phyloP scores from a whole-genome alignment of 1,139 yeast genomes.

The Hyphopichia khmerensis region DNA sequence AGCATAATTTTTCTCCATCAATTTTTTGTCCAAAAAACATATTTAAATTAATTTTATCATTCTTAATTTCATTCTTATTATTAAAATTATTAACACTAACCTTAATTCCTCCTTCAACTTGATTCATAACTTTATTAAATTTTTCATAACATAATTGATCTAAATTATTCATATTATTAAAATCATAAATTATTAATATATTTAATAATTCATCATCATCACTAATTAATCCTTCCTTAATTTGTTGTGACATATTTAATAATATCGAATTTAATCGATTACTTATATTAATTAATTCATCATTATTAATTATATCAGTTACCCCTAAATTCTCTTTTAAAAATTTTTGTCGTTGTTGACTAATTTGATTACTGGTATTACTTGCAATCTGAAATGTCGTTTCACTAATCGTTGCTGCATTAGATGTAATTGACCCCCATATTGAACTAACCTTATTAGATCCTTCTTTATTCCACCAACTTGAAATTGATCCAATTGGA shows the following conservation, averaged over 20 bases:
- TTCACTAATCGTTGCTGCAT: slow-evolving; percentile 43
- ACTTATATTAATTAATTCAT: slow-evolving; percentile 29
- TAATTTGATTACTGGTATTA: slow-evolving; percentile 42
- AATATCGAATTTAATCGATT: slow-evolving; percentile 36
- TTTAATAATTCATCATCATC: slow-evolving; percentile 58
- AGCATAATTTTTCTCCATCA: slow-evolving; percentile 88
- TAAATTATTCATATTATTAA: slow-evolving; percentile 66
- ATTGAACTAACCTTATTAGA: slow-evolving; percentile 68
- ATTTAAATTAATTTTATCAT: slow-evolving; percentile 49
- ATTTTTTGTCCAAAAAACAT: slow-evolving; percentile 73
- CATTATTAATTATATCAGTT: slow-evolving; percentile 19
- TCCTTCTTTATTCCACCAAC: slow-evolving; percentile 83
- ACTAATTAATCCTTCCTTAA: slow-evolving; percentile 63
- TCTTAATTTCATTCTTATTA: slow-evolving; percentile 29
- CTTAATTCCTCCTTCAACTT: slow-evolving; percentile 86
- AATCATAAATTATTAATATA: slow-evolving; percentile 68
- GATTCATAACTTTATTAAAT: slow-evolving; percentile 82
- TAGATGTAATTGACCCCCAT: slow-evolving; percentile 58
- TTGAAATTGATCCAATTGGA: slow-evolving; percentile 68
- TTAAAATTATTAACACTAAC: slow-evolving; percentile 54
- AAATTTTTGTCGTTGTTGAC: slow-evolving; percentile 41
- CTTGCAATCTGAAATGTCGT: slow-evolving; percentile 45
- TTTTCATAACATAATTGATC: slow-evolving; percentile 64
- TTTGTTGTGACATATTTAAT: slow-evolving; percentile 39
- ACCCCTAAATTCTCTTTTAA: slow-evolving; percentile 20